Evolutionary conservation across 257 asterid species (phyloP).

Genomic region (Nicotiana knightiana): DNA sequence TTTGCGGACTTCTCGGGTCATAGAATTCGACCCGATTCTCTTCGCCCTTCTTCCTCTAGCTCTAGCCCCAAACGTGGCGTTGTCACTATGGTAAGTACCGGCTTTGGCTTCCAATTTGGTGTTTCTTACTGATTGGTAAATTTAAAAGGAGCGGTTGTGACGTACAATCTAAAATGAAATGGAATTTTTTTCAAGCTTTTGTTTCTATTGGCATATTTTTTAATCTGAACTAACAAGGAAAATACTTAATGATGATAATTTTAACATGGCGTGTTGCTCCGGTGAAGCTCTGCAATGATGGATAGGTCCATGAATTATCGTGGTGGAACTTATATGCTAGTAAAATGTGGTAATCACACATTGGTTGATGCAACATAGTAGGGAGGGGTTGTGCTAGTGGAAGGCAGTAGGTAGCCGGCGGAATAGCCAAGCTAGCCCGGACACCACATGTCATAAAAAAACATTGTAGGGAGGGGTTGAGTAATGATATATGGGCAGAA

Average conservation of each 20-base stretch:
- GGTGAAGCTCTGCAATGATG: neutral
- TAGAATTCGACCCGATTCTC: constrained; percentile 58
- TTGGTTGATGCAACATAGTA: neutral
- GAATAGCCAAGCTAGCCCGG: too few species aligned
- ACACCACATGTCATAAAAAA: too few species aligned
- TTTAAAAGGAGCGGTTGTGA: neutral
- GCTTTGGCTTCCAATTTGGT: neutral
- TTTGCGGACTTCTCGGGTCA: constrained; percentile 56
- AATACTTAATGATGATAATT: neutral
- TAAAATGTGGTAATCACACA: neutral
- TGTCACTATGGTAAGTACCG: constrained; percentile 62
- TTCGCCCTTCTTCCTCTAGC: constrained; percentile 35
- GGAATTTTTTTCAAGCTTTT: too few species aligned
- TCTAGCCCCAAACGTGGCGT: constrained; percentile 58
- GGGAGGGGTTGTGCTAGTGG: neutral
- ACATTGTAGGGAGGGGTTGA: too few species aligned
- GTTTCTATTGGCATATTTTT: neutral
- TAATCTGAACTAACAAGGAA: neutral
- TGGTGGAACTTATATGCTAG: neutral
- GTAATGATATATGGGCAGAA: too few species aligned
- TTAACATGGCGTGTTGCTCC: neutral
- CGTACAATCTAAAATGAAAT: neutral
- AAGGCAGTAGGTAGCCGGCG: too few species aligned
- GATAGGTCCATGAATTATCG: neutral
- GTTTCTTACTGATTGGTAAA: neutral